Evolutionary conservation across 176 grass and related monocot species (phyloP).

Genomic region (Oryza longistaminata): DNA sequence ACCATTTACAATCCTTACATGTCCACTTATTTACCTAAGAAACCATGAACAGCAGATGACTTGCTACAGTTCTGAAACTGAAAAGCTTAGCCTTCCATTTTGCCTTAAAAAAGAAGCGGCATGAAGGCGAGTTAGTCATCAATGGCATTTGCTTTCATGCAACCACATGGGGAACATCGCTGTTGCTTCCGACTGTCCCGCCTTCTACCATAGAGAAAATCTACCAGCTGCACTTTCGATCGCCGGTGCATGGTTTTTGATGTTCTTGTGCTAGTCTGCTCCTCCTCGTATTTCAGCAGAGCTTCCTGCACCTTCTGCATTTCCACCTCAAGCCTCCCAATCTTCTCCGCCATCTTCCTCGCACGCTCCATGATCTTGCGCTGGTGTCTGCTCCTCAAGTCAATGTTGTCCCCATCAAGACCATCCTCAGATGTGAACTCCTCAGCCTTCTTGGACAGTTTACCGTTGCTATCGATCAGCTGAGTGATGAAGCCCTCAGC

Average conservation of each 20-base stretch:
- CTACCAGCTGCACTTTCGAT: conserved; percentile 70
- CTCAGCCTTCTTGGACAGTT: conserved; percentile 73
- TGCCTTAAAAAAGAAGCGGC: conserved; percentile 45
- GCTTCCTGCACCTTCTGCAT: conserved; percentile 72
- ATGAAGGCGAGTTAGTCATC: conserved; percentile 46
- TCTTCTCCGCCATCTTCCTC: conserved; percentile 82
- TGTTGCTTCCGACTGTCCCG: conserved; percentile 51
- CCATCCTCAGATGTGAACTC: conserved; percentile 48
- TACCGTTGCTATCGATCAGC: conserved; percentile 79
- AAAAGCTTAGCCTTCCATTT: conserved; percentile 34
- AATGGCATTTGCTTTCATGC: conserved; percentile 64
- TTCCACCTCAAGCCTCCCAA: conserved; percentile 68
- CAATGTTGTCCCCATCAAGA: conserved; percentile 44
- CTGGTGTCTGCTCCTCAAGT: conserved; percentile 65
- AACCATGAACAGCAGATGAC: conserved; percentile 6
- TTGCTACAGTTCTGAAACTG: conserved; percentile 29
- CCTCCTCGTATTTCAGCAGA: conserved; percentile 64
- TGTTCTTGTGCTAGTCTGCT: conserved; percentile 48
- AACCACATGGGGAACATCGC: conserved; percentile 62
- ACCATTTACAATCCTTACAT: conserved; percentile 49
- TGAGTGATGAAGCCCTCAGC: conserved; percentile 71
- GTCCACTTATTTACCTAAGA: conserved; percentile 41
- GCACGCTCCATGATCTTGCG: conserved; percentile 74
- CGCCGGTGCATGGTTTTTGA: conserved; percentile 39
- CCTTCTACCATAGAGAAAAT: conserved; percentile 77